These are phyloP conservation scores for Prunus campanulata DNA, from an alignment of 306 rosid genomes.

Conservation along the genomic window DNA sequence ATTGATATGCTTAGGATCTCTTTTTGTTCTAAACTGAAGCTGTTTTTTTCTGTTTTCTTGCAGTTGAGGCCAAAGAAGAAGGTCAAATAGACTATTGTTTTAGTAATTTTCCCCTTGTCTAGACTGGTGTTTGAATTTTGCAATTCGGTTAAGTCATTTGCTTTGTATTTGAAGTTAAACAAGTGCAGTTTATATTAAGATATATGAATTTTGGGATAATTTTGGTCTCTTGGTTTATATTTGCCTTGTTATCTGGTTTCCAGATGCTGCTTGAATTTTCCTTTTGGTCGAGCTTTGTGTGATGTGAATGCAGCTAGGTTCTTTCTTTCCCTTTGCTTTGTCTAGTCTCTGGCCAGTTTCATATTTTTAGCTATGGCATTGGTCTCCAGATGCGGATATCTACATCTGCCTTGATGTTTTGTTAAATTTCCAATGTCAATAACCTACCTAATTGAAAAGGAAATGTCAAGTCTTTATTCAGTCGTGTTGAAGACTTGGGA, in stretches of 20 bases:
- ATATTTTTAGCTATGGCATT: too few species aligned
- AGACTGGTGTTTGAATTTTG: background rate
- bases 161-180: background rate
- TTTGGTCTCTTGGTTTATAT: background rate
- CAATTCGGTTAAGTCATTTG: background rate
- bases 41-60: background rate
- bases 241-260: background rate
- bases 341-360: too few species aligned
- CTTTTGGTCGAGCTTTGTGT: too few species aligned
- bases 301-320: too few species aligned
- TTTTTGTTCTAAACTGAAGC: background rate
- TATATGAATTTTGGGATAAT: background rate
- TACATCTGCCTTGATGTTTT: too few species aligned
- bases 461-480: too few species aligned
- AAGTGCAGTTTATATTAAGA: background rate
- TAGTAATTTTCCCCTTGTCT: background rate
- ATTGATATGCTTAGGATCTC: background rate
- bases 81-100: slow-evolving; percentile 50
- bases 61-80: slow-evolving; percentile 92
- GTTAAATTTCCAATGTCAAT: too few species aligned
- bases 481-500: too few species aligned
- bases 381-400: too few species aligned
- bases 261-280: background rate
- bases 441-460: too few species aligned
- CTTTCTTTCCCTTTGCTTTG: too few species aligned